These are phyloP conservation scores for Suhomyces sp. DNA, from an alignment of 805 yeast species.

Conservation along the genomic window DNA sequence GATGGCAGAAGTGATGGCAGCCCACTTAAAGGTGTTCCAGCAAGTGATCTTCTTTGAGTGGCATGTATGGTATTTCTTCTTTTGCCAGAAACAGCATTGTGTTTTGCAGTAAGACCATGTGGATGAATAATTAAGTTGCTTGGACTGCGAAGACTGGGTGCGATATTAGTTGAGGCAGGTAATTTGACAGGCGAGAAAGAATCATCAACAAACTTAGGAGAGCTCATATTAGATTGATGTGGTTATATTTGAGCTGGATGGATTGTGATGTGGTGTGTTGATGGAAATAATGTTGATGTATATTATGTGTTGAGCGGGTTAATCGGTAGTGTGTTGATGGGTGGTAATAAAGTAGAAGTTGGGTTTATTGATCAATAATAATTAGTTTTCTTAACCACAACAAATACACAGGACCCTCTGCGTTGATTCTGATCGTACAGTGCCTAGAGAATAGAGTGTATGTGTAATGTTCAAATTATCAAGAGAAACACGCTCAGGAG, in stretches of 20 bases:
- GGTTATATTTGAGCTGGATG: too few species aligned
- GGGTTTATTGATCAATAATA: too few species aligned
- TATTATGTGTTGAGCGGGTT: not conserved
- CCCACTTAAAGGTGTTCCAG: conserved; percentile 9
- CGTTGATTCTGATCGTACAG: not conserved
- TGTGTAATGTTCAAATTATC: not conserved
- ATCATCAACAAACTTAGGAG: conserved; percentile 6
- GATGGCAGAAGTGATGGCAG: conserved; percentile 4
- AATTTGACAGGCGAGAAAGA: conserved; percentile 15
- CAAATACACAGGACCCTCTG: not conserved
- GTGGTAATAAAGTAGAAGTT: too few species aligned
- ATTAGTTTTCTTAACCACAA: not conserved
- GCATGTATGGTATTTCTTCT: conserved; percentile 22
- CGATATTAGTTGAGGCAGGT: conserved; percentile 2
- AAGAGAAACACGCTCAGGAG: not conserved
- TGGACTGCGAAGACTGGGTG: not conserved
- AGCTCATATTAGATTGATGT: not conserved
- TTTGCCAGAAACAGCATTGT: conserved; percentile 11
- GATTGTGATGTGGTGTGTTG: too few species aligned
- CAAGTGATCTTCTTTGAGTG: conserved; percentile 7
- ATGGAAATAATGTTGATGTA: not conserved
- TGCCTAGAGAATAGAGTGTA: not conserved
- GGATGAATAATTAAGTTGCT: conserved; percentile 20
- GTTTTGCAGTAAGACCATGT: conserved; percentile 46
- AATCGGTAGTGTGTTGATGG: too few species aligned